Evolutionary conservation across 176 grass and related monocot species (phyloP).

Genomic region (Carex cristatella): DNA sequence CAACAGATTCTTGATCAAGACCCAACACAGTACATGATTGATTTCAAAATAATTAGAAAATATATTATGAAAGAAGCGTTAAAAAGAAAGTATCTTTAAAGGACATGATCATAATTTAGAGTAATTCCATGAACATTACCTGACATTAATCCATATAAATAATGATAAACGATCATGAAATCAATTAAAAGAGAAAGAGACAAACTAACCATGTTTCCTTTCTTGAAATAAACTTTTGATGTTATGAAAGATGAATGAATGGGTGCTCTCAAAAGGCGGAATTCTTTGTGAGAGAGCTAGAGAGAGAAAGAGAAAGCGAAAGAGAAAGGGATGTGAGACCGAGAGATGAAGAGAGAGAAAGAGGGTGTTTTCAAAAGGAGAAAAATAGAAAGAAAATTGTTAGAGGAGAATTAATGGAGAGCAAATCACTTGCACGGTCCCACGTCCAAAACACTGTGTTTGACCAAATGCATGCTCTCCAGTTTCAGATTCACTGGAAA

Average conservation of each 20-base stretch:
- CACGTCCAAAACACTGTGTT: conserved; percentile 9
- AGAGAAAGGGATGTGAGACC: not conserved
- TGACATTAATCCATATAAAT: not conserved
- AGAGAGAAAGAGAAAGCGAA: not conserved
- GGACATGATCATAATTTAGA: not conserved
- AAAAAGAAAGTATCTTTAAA: not conserved
- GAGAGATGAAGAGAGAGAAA: conserved; percentile 14
- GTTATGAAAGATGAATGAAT: not conserved
- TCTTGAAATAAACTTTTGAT: not conserved
- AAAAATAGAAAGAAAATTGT: conserved; percentile 30
- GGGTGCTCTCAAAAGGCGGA: not conserved
- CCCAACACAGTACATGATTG: not conserved
- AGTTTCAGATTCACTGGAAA: not conserved
- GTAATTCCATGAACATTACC: not conserved
- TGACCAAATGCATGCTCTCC: conserved; percentile 12
- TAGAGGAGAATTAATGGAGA: conserved; percentile 30
- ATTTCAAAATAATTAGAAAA: not conserved
- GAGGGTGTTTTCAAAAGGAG: conserved; percentile 7
- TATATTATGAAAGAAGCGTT: not conserved
- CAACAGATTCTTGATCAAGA: not conserved
- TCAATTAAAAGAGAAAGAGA: not conserved
- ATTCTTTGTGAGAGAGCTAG: not conserved
- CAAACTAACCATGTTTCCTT: conserved; percentile 11
- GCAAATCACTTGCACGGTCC: conserved; percentile 23
- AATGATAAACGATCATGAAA: not conserved